Conservation (phyloP, 164 flowering plant genomes). For the Macadamia integrifolia region DNA sequence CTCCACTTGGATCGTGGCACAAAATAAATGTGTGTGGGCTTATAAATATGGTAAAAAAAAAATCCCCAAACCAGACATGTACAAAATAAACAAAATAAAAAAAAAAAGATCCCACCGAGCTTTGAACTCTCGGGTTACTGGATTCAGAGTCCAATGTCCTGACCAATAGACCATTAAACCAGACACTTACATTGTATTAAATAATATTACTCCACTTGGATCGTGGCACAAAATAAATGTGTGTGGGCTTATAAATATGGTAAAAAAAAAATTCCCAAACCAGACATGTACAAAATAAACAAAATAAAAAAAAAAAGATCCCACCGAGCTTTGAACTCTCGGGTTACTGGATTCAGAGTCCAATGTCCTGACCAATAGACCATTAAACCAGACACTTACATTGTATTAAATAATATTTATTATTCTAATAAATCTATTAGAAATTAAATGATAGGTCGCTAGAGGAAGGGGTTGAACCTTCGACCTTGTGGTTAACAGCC, state of each 20-base stretch:
- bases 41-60: too few relatives aligned
- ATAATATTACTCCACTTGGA: too few relatives aligned
- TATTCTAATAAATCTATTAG: too few relatives aligned
- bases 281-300: background rate
- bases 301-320: conserved; percentile 25
- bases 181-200: too few relatives aligned
- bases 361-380: conserved; percentile 96
- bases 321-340: conserved; percentile 93
- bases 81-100: background rate
- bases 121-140: conserved; percentile 97
- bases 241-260: too few relatives aligned
- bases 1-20: too few relatives aligned
- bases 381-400: conserved; percentile 31
- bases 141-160: conserved; percentile 98
- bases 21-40: too few relatives aligned
- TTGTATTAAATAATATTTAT: too few relatives aligned
- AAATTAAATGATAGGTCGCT: conserved; percentile 25
- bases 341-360: conserved; percentile 98
- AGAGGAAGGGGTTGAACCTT: conserved; percentile 96
- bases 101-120: conserved; percentile 72
- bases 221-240: too few relatives aligned
- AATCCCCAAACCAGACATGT: too few relatives aligned
- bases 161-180: too few relatives aligned
- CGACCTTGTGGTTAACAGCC: conserved; percentile 99
- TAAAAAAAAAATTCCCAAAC: too few relatives aligned